phyloP scores from a whole-genome alignment of 208 protist genomes.

The Leishmania aethiopica region DNA sequence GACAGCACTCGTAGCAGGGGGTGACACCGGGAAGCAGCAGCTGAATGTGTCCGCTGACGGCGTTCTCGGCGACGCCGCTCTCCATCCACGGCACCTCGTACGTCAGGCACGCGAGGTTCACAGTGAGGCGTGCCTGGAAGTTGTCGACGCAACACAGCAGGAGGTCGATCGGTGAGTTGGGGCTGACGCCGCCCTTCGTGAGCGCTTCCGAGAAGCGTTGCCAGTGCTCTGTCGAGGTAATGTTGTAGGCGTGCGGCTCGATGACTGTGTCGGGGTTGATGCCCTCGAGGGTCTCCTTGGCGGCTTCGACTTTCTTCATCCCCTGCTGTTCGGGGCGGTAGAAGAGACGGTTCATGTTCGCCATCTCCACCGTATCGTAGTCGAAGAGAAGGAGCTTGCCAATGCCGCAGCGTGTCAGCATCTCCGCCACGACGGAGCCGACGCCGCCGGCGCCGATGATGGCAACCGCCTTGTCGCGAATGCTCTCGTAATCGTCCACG shows the following conservation, averaged over 20 bases:
- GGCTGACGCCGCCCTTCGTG: conserved; percentile 49
- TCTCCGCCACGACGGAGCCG: conserved; percentile 97
- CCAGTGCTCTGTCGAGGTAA: conserved; percentile 93
- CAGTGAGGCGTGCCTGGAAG: conserved; percentile 95
- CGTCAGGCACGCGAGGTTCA: conserved; percentile 95
- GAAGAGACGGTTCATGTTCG: conserved; percentile 98
- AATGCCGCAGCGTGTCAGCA: conserved; percentile 97
- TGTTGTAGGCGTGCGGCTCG: conserved; percentile 92
- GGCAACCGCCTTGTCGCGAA: conserved; percentile 91
- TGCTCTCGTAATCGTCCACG: conserved; percentile 96
- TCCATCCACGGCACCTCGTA: conserved; percentile 95
- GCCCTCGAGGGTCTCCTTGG: conserved; percentile 70
- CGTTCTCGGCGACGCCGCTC: conserved; percentile 96
- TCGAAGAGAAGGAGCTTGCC: conserved; percentile 98
- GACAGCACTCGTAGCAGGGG: conserved; percentile 93
- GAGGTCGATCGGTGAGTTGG: conserved; percentile 75
- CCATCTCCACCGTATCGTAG: conserved; percentile 98
- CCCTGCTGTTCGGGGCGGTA: conserved; percentile 96
- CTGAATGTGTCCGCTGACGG: conserved; percentile 98
- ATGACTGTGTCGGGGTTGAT: conserved; percentile 98
- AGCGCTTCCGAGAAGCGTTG: conserved; percentile 85
- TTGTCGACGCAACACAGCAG: conserved; percentile 98
- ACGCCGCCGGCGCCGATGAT: conserved; percentile 96
- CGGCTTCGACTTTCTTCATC: conserved; percentile 94
- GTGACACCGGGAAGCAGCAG: conserved; percentile 93